Base-by-base conservation (phyloP, 2,329 filamentous ascomycete genomes). In the Xylaria sp. region DNA sequence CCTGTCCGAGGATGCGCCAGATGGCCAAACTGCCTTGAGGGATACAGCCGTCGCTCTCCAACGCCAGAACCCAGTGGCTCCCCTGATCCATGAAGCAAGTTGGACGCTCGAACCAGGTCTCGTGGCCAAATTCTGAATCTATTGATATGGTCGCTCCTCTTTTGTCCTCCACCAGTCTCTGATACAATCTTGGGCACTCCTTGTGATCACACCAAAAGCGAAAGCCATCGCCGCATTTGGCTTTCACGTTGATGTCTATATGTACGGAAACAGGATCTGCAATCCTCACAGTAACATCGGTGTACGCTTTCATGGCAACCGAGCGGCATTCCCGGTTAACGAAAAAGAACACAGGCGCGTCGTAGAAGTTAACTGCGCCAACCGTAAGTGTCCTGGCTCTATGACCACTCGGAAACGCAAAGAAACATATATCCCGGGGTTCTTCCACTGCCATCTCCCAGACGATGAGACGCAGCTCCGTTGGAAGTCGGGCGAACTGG, bases 341-440 rank as follows among this genome's bases (percentile, higher is more conserved):
- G 36, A 67, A 67, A 26, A 67, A 67, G 53, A 67, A 63, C 6
- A 4, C 5, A 3, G 65, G 59, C 11, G 44, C 65, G 2, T 63
- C 17, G 17, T 33, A 13, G 59, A 36, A 51, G 6, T 3, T n/a
- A 0, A 11, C 4, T 13, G 4, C 5, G n/a, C 28, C 4, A 13
- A 33, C 7, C 6, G 3, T 38, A 2, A 53, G 49, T 11, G 6
- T 10, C 33, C 51, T 48, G 4, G 17, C n/a, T 4, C 17, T 51
- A 3, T 13, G 42, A 1, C 9, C 6, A 17, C 7, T 26, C 4
- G 57, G 48, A n/a, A 26, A 11, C 6, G 20, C 13, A 17, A 42
- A 2, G 23, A 67, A 0, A 46, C 23, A 15, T n/a, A 59, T 38
- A 1, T 26, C 58, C n/a, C 44, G 59, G 7, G 51, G 11, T 5